phyloP scores from a whole-genome alignment of 768 basidiomycete species.

The Phanerodontia chrysosporium region DNA sequence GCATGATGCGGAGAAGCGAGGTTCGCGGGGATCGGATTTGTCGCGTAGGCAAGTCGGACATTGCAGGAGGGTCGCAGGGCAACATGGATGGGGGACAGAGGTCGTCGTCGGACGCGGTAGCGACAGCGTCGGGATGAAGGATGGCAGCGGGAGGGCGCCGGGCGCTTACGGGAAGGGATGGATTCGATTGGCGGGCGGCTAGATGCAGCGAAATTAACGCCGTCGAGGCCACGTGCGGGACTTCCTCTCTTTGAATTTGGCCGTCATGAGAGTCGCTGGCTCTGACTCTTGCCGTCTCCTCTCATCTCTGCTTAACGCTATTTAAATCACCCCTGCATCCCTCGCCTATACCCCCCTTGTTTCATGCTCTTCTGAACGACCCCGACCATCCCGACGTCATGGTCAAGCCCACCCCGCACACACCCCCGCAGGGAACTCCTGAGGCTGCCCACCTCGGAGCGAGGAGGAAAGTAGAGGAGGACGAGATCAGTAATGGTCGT shows the following conservation, averaged over 20 bases:
- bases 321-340: neutral
- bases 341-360: neutral
- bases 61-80: neutral
- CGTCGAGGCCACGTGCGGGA: neutral
- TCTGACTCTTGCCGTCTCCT: conserved; percentile 5
- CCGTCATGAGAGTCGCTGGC: conserved; percentile 4
- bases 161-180: neutral
- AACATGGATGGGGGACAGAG: neutral
- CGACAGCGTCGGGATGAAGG: neutral
- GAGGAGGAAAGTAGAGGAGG: conserved; percentile 61
- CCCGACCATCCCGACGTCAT: neutral
- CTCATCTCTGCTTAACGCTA: neutral
- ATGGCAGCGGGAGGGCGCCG: neutral
- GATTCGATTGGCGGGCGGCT: neutral
- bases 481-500: conserved; percentile 34
- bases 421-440: conserved; percentile 14
- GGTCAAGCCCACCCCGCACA: conserved; percentile 2
- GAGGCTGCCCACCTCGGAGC: conserved; percentile 28
- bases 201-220: neutral
- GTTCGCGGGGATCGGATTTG: neutral
- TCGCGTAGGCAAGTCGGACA: neutral
- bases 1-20: neutral
- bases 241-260: conserved; percentile 3
- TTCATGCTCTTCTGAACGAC: neutral
- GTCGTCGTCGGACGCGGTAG: neutral